Evolutionary conservation across 805 yeast species (phyloP).

Genomic region (Yarrowia sp.): DNA sequence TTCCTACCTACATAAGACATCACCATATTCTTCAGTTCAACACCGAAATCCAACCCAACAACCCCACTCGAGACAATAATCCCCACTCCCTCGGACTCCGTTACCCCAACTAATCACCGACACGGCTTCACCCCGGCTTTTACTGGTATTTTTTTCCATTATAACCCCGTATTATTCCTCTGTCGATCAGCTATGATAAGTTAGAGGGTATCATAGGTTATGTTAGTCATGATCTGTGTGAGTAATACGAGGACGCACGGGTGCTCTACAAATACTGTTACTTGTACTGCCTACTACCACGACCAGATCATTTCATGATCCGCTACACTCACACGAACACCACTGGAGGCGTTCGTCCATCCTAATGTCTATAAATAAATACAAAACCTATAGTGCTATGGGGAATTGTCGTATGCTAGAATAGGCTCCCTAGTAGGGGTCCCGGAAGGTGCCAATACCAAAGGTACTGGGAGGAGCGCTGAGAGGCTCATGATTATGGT

Average conservation of each 20-base stretch:
- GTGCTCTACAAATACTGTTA: no score
- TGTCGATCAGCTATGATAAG: neutral
- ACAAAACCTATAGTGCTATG: constrained; percentile 24
- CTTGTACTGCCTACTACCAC: no score
- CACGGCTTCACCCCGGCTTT: neutral
- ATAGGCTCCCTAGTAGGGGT: constrained; percentile 14
- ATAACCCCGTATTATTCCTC: neutral
- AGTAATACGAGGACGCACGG: neutral
- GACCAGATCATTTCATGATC: neutral
- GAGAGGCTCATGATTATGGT: constrained; percentile 37
- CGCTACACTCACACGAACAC: neutral
- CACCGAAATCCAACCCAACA: no score
- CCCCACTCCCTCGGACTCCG: no score
- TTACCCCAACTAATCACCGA: no score
- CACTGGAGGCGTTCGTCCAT: no score
- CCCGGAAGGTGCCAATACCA: constrained; percentile 38
- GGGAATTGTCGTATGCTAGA: constrained; percentile 16
- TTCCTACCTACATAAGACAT: no score
- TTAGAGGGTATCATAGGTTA: neutral
- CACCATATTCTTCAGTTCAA: no score
- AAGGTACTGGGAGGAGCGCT: constrained; percentile 31
- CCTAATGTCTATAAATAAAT: constrained; percentile 33
- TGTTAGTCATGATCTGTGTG: no score
- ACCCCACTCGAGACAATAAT: no score
- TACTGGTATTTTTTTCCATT: neutral